These are phyloP conservation scores for Arabidopsis hybrid DNA, from an alignment of 441 rosid genomes.

Conservation along the genomic window DNA sequence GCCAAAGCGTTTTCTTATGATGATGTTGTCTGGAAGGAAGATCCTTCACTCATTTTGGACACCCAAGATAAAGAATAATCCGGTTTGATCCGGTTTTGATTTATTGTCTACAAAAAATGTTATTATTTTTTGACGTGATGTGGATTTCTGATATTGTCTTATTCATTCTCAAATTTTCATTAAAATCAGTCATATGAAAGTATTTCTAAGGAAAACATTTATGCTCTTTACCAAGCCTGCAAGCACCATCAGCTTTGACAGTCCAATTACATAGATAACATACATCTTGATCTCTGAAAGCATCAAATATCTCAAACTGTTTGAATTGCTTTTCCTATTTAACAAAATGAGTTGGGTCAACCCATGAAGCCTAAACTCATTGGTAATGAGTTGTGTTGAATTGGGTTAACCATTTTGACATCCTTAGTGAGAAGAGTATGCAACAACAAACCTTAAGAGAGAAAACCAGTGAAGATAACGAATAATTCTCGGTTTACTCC, in stretches of 20 bases:
- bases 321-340: not conserved
- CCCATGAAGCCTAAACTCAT: too few species aligned
- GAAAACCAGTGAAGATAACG: too few species aligned
- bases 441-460: too few species aligned
- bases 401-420: too few species aligned
- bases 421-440: too few species aligned
- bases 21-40: slow-evolving; percentile 61
- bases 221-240: slow-evolving; percentile 2
- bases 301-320: slow-evolving; percentile 15
- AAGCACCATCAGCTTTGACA: slow-evolving; percentile 26
- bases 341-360: too few species aligned
- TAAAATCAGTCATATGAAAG: not conserved
- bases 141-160: too few species aligned
- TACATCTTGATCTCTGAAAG: slow-evolving; percentile 6
- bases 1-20: slow-evolving; percentile 62
- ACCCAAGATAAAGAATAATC: slow-evolving; percentile 29
- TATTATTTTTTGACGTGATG: too few species aligned
- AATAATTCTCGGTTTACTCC: too few species aligned
- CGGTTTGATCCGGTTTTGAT: not conserved
- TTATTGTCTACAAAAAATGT: not conserved
- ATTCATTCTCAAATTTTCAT: too few species aligned
- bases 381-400: too few species aligned
- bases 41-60: slow-evolving; percentile 44
- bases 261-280: slow-evolving; percentile 7
- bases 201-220: slow-evolving; percentile 24